These are phyloP conservation scores for Penicillium sp. DNA, from an alignment of 2,329 filamentous ascomycete species.

Conservation along the genomic window DNA sequence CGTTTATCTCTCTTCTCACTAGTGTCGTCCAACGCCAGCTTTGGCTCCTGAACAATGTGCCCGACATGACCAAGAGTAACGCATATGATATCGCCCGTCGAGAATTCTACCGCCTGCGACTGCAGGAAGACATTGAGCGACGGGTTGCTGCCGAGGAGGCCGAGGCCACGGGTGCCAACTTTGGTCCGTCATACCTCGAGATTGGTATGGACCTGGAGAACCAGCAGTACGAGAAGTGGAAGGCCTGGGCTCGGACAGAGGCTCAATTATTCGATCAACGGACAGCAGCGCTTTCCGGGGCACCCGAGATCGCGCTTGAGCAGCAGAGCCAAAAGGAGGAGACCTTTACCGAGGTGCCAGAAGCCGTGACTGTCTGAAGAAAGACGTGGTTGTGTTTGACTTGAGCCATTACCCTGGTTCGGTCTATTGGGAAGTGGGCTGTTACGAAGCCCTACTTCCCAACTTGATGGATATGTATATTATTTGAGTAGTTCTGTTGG, in stretches of 20 bases:
- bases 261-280: conserved; percentile 52
- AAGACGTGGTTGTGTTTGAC: not conserved
- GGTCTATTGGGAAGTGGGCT: not conserved
- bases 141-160: conserved; percentile 89
- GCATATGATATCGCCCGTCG: conserved; percentile 87
- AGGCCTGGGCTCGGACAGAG: conserved; percentile 68
- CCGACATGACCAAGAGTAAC: conserved; percentile 59
- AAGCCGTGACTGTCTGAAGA: not conserved
- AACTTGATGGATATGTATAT: conserved; percentile 26
- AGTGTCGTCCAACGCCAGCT: conserved; percentile 93
- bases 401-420: conserved; percentile 6
- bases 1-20: not conserved
- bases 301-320: conserved; percentile 39
- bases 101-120: conserved; percentile 86
- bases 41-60: conserved; percentile 72
- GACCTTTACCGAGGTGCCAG: conserved; percentile 5
- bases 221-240: conserved; percentile 79
- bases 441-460: conserved; percentile 2
- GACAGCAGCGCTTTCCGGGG: conserved; percentile 46
- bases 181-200: conserved; percentile 74
- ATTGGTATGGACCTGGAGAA: conserved; percentile 83
- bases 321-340: conserved; percentile 33
- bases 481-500: conserved; percentile 22
- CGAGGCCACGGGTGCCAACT: conserved; percentile 79
- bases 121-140: conserved; percentile 77